Evolutionary conservation across 202 grass and related monocot genomes (phyloP).

Genomic region (Schoenoplectus tabernaemontani): DNA sequence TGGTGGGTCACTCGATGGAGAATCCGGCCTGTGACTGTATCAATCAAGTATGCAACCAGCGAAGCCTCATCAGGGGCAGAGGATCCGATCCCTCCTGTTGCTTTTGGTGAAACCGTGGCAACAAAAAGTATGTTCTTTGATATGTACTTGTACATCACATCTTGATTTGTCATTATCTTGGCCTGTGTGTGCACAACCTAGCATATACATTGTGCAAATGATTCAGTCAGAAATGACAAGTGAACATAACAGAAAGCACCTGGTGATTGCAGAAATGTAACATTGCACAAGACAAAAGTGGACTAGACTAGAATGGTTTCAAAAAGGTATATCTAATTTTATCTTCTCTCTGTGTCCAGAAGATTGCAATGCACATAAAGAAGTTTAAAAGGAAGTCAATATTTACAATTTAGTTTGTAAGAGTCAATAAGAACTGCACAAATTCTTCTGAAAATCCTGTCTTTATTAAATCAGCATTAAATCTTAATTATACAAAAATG

Average conservation of each 20-base stretch:
- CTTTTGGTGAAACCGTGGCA: slow-evolving; percentile 88
- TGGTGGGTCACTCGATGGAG: slow-evolving; percentile 86
- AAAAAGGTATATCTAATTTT: neutral
- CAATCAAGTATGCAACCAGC: slow-evolving; percentile 78
- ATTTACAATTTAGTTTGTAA: neutral
- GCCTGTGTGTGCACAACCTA: slow-evolving; percentile 98
- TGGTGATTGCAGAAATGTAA: slow-evolving; percentile 9
- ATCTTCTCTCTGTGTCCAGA: neutral
- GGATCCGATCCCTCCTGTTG: slow-evolving; percentile 77
- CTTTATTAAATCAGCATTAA: neutral
- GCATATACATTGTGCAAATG: slow-evolving; percentile 9
- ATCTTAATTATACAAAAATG: neutral
- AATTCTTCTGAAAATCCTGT: neutral
- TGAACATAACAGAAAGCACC: neutral
- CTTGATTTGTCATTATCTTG: slow-evolving; percentile 71
- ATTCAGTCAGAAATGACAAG: neutral
- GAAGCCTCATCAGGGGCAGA: slow-evolving; percentile 78
- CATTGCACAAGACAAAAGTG: slow-evolving; percentile 4
- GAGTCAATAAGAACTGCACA: neutral
- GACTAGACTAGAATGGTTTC: neutral
- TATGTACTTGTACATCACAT: slow-evolving; percentile 98
- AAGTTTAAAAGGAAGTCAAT: slow-evolving; percentile 6
- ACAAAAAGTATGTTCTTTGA: slow-evolving; percentile 94
- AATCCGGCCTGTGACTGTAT: slow-evolving; percentile 85
- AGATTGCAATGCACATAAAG: neutral